Conservation (phyloP, 2,329 filamentous ascomycete genomes). For the Nothopassalora personata region DNA sequence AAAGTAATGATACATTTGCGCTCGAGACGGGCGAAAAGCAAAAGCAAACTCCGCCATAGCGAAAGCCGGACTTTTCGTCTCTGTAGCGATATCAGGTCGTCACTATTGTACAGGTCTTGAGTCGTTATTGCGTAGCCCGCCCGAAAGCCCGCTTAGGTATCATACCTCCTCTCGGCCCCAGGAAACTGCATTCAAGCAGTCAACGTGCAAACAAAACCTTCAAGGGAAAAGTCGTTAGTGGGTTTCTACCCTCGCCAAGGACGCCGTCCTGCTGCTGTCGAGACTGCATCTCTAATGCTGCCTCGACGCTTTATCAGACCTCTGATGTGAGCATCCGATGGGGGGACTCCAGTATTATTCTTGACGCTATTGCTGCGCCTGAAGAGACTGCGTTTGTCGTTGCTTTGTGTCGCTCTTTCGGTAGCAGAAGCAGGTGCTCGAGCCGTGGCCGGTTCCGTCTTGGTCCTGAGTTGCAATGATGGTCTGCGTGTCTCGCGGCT, state of each 20-base stretch:
- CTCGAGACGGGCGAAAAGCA: neutral
- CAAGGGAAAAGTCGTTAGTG: neutral
- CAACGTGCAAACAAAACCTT: neutral
- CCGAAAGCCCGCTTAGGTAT: neutral
- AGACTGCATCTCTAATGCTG: constrained; percentile 23
- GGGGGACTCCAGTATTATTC: neutral
- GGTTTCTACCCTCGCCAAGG: constrained; percentile 14
- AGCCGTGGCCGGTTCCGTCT: constrained; percentile 11
- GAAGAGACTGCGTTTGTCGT: constrained; percentile 16
- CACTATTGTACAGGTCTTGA: neutral
- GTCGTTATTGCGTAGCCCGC: neutral
- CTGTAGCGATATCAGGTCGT: neutral
- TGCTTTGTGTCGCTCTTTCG: neutral
- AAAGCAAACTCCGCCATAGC: neutral
- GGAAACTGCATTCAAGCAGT: neutral
- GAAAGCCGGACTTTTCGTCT: neutral
- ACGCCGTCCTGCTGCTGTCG: constrained; percentile 8
- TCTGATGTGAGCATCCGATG: neutral
- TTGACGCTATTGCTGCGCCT: constrained; percentile 18
- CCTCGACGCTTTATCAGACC: constrained; percentile 16
- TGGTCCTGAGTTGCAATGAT: constrained; percentile 9
- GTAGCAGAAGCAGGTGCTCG: constrained; percentile 15
- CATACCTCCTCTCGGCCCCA: neutral
- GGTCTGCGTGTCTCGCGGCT: constrained; percentile 11
- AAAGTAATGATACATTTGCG: neutral